Evolutionary conservation across 371 early-diverging fungal species (phyloP).

Genomic region (Mucor piriformis): DNA sequence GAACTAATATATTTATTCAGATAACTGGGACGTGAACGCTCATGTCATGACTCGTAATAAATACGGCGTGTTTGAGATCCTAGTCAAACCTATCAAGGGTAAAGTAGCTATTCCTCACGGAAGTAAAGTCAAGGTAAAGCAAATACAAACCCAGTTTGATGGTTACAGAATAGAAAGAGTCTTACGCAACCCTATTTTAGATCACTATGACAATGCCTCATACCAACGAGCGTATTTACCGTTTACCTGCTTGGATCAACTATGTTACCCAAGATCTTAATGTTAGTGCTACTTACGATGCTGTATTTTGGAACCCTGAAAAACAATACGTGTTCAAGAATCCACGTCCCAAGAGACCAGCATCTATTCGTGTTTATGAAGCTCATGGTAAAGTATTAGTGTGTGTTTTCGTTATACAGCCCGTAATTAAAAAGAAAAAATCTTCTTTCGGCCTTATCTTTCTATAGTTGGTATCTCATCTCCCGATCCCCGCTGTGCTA

Average conservation of each 20-base stretch:
- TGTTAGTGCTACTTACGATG: conserved; percentile 84
- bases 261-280: conserved; percentile 86
- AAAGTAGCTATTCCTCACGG: conserved; percentile 79
- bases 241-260: conserved; percentile 89
- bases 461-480: conserved; percentile 87
- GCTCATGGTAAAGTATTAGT: conserved; percentile 73
- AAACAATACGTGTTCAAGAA: conserved; percentile 74
- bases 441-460: conserved; percentile 4
- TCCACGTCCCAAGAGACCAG: conserved; percentile 67
- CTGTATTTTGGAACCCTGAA: conserved; percentile 92
- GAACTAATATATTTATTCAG: conserved; percentile 36
- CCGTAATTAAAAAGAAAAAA: background rate
- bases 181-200: conserved; percentile 31
- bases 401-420: background rate
- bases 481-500: conserved; percentile 79
- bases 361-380: conserved; percentile 84
- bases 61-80: conserved; percentile 82
- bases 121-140: conserved; percentile 82
- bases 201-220: conserved; percentile 72
- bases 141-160: conserved; percentile 1
- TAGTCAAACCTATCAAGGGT: conserved; percentile 65
- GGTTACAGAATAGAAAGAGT: background rate
- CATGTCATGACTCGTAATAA: conserved; percentile 79
- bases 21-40: conserved; percentile 78
- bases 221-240: conserved; percentile 80